phyloP scores from a whole-genome alignment of 108 stramenopile species.

The Nannochloropsis oceanica region DNA sequence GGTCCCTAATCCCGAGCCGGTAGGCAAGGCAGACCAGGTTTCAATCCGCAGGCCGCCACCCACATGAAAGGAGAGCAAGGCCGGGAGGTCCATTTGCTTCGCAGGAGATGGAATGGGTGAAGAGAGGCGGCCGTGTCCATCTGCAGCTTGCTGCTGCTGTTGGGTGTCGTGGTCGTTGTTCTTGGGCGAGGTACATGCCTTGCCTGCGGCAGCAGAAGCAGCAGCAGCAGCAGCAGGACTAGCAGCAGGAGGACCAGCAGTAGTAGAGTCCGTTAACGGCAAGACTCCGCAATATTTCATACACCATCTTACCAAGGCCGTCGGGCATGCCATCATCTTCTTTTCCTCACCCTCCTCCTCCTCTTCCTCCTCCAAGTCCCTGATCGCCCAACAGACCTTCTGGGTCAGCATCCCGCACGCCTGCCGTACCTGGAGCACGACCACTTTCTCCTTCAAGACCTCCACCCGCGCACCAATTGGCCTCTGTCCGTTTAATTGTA shows the following conservation, averaged over 20 bases:
- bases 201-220: constrained; percentile 12
- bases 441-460: neutral
- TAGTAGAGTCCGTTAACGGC: neutral
- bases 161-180: neutral
- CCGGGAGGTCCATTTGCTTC: neutral
- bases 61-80: constrained; percentile 1
- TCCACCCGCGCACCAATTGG: constrained; percentile 9
- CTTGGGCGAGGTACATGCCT: neutral
- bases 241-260: neutral
- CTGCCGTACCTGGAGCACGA: constrained; percentile 8
- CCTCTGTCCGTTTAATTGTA: constrained; percentile 18
- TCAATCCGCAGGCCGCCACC: constrained; percentile 26
- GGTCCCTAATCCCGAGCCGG: constrained; percentile 29
- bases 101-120: neutral
- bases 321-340: neutral
- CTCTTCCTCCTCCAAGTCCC: constrained; percentile 2
- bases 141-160: neutral
- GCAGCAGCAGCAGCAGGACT: too few species aligned
- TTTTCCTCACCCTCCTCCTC: neutral
- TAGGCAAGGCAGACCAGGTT: constrained; percentile 18
- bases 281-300: neutral
- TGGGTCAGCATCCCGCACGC: constrained; percentile 1
- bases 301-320: constrained; percentile 4
- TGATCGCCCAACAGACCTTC: neutral
- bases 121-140: neutral